A percentile compares a stretch with the other conserved stretches of the same genome.
Evolutionary conservation across 108 stramenopile species (phyloP).

Genomic region (Hondaea fermentalgiana): DNA sequence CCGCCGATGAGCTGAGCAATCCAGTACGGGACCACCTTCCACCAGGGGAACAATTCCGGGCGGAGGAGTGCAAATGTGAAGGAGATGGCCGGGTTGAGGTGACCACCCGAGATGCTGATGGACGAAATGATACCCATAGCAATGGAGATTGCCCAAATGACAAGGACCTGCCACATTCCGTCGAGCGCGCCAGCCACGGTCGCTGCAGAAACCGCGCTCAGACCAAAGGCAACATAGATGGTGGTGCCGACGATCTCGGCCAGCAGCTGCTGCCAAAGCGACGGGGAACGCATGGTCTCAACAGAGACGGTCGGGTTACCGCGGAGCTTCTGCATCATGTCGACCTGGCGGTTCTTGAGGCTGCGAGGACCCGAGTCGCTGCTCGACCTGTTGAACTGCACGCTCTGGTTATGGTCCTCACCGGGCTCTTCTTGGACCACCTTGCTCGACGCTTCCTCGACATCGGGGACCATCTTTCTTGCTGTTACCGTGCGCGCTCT

Average conservation of each 20-base stretch:
- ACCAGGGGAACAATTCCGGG: background rate
- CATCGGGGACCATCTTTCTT: background rate
- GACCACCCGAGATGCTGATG: constrained; percentile 25
- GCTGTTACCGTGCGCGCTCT: background rate
- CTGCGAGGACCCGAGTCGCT: background rate
- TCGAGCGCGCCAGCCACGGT: constrained; percentile 32
- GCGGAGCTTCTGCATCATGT: background rate
- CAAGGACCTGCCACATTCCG: constrained; percentile 48
- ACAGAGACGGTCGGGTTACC: background rate
- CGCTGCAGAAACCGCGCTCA: constrained; percentile 43
- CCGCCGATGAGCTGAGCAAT: constrained; percentile 43
- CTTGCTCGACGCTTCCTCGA: background rate
- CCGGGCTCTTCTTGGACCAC: background rate
- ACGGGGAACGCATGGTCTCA: background rate
- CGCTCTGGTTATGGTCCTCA: background rate
- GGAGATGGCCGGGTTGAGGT: constrained; percentile 50
- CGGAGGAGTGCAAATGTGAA: constrained; percentile 43
- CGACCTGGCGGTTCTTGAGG: background rate
- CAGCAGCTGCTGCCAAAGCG: constrained; percentile 40
- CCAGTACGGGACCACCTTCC: constrained; percentile 43
- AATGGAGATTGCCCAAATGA: constrained; percentile 55
- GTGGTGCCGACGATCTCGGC: constrained; percentile 54
- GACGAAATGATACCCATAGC: constrained; percentile 48
- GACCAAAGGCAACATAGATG: constrained; percentile 48
- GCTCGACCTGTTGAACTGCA: background rate